A percentile compares a stretch with the other conserved stretches of the same genome.
phyloP scores from a whole-genome alignment of 768 basidiomycete species.

The Sarcodon sp. region DNA sequence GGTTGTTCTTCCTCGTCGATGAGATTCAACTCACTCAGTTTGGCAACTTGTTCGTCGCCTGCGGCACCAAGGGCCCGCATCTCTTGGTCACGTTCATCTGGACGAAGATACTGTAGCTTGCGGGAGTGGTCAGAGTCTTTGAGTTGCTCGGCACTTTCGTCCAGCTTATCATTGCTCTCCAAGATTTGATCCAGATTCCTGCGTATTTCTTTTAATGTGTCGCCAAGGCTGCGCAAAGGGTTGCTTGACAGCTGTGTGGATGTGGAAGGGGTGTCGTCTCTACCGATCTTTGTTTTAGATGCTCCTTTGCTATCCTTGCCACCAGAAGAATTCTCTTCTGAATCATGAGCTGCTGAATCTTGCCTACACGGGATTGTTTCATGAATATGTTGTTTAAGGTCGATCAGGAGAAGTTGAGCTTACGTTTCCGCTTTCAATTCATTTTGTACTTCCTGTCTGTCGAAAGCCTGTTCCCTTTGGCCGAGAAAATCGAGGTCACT shows the following conservation, averaged over 20 bases:
- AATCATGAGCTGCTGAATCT: not conserved
- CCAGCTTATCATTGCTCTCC: constrained; percentile 21
- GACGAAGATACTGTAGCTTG: constrained; percentile 66
- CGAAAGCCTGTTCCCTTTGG: no score
- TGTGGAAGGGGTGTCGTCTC: not conserved
- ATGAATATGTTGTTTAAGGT: no score
- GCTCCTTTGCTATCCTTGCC: constrained; percentile 3
- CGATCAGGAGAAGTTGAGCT: no score
- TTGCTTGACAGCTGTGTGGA: constrained; percentile 25
- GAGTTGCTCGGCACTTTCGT: constrained; percentile 9
- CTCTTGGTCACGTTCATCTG: constrained; percentile 53
- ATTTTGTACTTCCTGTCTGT: no score
- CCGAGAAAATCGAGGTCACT: no score
- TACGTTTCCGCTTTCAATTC: no score
- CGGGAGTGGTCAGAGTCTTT: constrained; percentile 25
- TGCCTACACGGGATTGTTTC: not conserved
- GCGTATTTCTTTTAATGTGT: constrained; percentile 69
- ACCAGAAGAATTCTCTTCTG: constrained; percentile 2
- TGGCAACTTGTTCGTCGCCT: constrained; percentile 70
- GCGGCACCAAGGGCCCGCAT: constrained; percentile 90
- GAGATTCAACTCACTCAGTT: constrained; percentile 70
- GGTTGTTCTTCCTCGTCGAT: constrained; percentile 36
- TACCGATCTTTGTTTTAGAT: not conserved
- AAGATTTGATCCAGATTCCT: constrained; percentile 80
- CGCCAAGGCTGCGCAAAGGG: constrained; percentile 71